phyloP scores from a whole-genome alignment of 345 rosid genomes.

The Eucalyptus erythrocorys region DNA sequence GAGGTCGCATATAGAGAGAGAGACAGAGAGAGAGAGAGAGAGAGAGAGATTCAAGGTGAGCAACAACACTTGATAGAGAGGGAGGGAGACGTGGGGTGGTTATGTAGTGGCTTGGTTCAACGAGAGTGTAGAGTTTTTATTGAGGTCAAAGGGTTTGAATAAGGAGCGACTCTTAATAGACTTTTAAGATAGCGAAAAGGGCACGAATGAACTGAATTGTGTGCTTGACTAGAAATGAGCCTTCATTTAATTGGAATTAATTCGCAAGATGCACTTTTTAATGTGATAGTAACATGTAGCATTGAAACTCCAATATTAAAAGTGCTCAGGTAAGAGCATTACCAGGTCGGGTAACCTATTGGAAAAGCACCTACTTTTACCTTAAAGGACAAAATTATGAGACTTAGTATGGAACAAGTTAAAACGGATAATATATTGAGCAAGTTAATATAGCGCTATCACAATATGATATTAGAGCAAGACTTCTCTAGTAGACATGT shows the following conservation, averaged over 20 bases:
- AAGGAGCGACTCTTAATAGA: rapidly evolving
- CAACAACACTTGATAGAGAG: neutral
- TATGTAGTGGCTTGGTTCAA: rapidly evolving
- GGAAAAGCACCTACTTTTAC: neutral
- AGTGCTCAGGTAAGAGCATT: rapidly evolving
- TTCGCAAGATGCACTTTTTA: neutral
- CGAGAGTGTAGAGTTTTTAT: neutral
- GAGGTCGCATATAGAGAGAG: neutral
- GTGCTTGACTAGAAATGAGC: neutral
- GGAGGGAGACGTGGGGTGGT: neutral
- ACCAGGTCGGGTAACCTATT: neutral
- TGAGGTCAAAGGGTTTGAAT: neutral
- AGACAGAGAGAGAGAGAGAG: neutral
- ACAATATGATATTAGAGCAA: neutral
- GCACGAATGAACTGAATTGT: neutral
- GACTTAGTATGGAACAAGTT: neutral
- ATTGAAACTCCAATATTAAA: neutral
- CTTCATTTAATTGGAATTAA: neutral
- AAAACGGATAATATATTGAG: neutral
- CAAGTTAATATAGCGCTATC: neutral
- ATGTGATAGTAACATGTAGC: neutral
- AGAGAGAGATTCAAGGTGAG: neutral
- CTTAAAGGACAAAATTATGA: neutral
- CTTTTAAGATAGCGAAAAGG: neutral
- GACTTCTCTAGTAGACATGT: neutral